Base-by-base conservation (phyloP, 1,284 basidiomycete genomes). In the Cerioporus squamosus region DNA sequence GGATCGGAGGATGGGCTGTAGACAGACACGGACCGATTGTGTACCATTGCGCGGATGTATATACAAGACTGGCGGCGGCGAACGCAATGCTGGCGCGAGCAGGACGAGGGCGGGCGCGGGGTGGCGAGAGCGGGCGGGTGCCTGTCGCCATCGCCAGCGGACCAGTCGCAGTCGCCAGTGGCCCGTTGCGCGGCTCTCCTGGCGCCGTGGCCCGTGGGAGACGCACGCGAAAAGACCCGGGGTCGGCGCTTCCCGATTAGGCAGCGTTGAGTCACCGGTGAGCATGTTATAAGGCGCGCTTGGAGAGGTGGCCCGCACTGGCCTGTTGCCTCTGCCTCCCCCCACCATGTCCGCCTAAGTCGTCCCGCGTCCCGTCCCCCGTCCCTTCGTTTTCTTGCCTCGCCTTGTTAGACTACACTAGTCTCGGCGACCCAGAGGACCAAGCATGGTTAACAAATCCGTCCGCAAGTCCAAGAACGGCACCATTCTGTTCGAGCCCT, bases 391-490 rank as follows among this genome's bases (percentile, higher is more conserved):
- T 59, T 62, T 70, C 65, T 70, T 67, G 62, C 55, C 66, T 59
- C 67, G 68, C 72, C 72, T 73, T 62, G 67, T 70, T 74, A 70
- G 58, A 62, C 69, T 62, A 53, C 65, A 70, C 71, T 72, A 75
- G 70, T 73, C 76, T 75, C 77, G 77, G 76, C 71, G 70, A 65
- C 69, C 67, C 68, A 69, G 62, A 67, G 66, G 72, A 76, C 72
- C 80, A 80, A 90, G 80, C 80, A 91, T 91, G 89, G 87, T 91
- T 80, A 86, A 90, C 80, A 89, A 86, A 85, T 83, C 85, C 72
- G 79, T 84, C 72, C 88, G 87, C 69, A 86, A 80, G 77, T 87
- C 87, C 72, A 88, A 85, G 81, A 87, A 90, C 88, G 89, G 90
- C 79, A 87, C 88, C 74, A 82, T 91, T 63, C 84, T 91, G 71